These are phyloP conservation scores for Globisporangium barbulae DNA, from an alignment of 352 stramenopile genomes.

Conservation along the genomic window DNA sequence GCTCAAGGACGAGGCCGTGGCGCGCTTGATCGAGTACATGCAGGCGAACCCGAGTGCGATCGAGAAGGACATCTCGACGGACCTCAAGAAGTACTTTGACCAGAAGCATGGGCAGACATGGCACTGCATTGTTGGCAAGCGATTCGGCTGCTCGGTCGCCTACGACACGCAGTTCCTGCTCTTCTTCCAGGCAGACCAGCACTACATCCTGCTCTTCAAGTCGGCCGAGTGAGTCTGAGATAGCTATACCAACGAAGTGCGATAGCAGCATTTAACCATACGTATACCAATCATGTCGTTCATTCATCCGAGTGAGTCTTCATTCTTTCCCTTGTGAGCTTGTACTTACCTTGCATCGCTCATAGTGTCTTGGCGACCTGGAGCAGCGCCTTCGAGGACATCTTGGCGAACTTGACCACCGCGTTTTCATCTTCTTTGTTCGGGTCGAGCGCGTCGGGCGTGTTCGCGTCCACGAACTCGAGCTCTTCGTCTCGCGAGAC, in stretches of 20 bases:
- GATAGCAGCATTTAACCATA: background rate
- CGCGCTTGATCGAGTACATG: constrained; percentile 35
- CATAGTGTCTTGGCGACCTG: constrained; percentile 47
- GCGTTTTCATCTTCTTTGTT: constrained; percentile 32
- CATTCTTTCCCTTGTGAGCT: background rate
- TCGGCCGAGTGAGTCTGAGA: constrained; percentile 45
- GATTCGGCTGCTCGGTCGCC: constrained; percentile 88
- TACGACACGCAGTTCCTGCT: constrained; percentile 90
- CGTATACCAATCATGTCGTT: background rate
- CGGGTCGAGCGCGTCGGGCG: constrained; percentile 38
- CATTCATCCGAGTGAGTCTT: background rate
- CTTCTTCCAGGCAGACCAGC: constrained; percentile 83
- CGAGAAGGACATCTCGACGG: constrained; percentile 92
- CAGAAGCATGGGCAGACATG: constrained; percentile 94
- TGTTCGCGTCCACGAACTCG: constrained; percentile 59
- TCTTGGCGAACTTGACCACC: constrained; percentile 51
- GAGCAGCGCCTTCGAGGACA: constrained; percentile 55
- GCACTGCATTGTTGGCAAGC: constrained; percentile 93
- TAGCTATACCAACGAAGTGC: background rate
- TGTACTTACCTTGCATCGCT: background rate
- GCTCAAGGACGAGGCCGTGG: constrained; percentile 73
- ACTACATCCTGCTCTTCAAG: constrained; percentile 84
- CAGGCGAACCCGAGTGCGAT: constrained; percentile 31
- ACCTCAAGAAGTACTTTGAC: constrained; percentile 99
- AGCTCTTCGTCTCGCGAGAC: constrained; percentile 66